phyloP scores from a whole-genome alignment of 1,139 yeast genomes.

The Debaryomycetaceae sp. region DNA sequence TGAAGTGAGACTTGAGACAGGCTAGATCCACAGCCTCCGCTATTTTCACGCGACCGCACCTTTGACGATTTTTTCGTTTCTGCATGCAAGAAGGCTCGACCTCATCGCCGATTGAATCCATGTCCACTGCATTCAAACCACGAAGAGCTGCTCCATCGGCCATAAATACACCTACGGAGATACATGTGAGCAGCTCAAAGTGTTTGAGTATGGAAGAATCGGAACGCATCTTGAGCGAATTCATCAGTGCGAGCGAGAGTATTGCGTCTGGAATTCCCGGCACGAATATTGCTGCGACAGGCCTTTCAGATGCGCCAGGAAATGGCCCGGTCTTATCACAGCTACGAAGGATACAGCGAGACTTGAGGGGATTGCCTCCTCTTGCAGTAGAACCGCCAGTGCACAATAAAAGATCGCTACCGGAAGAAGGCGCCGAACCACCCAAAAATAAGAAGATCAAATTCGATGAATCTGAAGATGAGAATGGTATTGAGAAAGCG shows the following conservation, averaged over 20 bases:
- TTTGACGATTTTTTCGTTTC: no score
- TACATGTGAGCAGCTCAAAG: slow-evolving; percentile 20
- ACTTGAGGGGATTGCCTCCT: slow-evolving; percentile 67
- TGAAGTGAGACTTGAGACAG: no score
- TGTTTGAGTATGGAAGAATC: slow-evolving; percentile 29
- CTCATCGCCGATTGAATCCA: not conserved
- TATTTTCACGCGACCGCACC: no score
- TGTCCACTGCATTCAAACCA: slow-evolving; percentile 7
- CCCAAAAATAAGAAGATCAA: slow-evolving; percentile 16
- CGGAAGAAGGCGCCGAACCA: slow-evolving; percentile 7
- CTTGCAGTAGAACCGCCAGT: slow-evolving; percentile 16
- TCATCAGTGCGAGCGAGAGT: slow-evolving; percentile 27
- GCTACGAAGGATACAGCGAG: slow-evolving; percentile 57
- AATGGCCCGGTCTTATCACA: slow-evolving; percentile 40
- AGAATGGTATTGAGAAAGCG: slow-evolving; percentile 3
- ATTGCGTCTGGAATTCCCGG: slow-evolving; percentile 6
- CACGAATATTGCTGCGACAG: slow-evolving; percentile 6
- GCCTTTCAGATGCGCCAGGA: slow-evolving; percentile 12
- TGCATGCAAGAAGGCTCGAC: no score
- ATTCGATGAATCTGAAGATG: slow-evolving; percentile 14
- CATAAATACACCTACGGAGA: slow-evolving; percentile 39
- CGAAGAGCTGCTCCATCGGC: slow-evolving; percentile 34
- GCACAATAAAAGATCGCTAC: slow-evolving; percentile 8
- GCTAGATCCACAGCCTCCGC: no score
- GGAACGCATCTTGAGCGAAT: slow-evolving; percentile 34